Conservation (phyloP, 1,284 basidiomycete genomes). For the Coniferiporia sulphurascens region DNA sequence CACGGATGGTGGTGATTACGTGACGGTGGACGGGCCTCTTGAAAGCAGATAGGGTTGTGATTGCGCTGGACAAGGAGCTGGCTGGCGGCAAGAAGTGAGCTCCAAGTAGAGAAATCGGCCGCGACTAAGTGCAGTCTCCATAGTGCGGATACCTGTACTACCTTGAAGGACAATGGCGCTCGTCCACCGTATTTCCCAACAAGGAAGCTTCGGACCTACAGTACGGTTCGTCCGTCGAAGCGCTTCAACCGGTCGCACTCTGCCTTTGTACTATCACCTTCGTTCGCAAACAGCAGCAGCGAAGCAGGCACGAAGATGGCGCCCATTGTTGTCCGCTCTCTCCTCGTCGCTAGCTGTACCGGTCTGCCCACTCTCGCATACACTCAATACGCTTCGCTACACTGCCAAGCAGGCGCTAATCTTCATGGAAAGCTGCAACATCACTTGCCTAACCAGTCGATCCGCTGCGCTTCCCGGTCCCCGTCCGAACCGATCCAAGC, state of each 20-base stretch:
- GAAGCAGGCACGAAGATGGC: conserved; percentile 17
- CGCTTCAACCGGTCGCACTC: conserved; percentile 1
- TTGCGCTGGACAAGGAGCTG: conserved; percentile 12
- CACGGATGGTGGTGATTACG: background rate
- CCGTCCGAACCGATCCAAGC: conserved; percentile 1
- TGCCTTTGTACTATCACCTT: conserved; percentile 14
- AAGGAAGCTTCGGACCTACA: conserved; percentile 10
- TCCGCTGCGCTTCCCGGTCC: conserved; percentile 1
- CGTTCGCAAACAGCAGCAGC: conserved; percentile 1
- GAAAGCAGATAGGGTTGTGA: conserved; percentile 15
- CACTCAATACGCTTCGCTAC: conserved; percentile 2
- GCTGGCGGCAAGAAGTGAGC: conserved; percentile 11
- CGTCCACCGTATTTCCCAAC: conserved; percentile 2
- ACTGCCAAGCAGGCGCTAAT: conserved; percentile 2
- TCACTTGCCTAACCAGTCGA: conserved; percentile 16
- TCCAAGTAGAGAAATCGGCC: conserved; percentile 8
- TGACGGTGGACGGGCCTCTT: background rate
- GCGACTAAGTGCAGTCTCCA: conserved; percentile 19
- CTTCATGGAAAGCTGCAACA: conserved; percentile 11
- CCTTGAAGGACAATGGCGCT: conserved; percentile 17
- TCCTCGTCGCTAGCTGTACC: conserved; percentile 13
- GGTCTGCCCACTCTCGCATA: background rate
- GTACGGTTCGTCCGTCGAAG: conserved; percentile 1
- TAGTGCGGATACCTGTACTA: conserved; percentile 14
- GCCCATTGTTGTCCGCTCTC: conserved; percentile 13